These are phyloP conservation scores for Hypoxylon fuscum DNA, from an alignment of 495 filamentous ascomycete species.

Conservation along the genomic window DNA sequence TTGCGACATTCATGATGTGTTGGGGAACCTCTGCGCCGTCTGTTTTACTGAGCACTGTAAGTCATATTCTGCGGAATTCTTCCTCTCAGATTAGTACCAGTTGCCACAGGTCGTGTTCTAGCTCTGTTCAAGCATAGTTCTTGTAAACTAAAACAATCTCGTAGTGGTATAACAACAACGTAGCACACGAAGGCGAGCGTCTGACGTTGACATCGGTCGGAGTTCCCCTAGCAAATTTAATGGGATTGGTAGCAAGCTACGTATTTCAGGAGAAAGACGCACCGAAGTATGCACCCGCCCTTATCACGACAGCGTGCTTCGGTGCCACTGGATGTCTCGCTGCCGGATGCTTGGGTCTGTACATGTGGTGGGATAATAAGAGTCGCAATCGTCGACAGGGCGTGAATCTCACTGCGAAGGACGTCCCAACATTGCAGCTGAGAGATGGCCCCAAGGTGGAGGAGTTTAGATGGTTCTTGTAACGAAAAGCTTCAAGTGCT, in stretches of 20 bases:
- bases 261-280: conserved; percentile 76
- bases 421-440: conserved; percentile 73
- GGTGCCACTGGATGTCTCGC: conserved; percentile 70
- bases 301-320: conserved; percentile 77
- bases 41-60: conserved; percentile 59
- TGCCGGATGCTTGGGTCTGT: conserved; percentile 66
- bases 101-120: not conserved
- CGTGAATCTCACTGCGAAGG: conserved; percentile 65
- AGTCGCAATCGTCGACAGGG: conserved; percentile 69
- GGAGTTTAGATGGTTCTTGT: conserved; percentile 79
- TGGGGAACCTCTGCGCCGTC: conserved; percentile 72
- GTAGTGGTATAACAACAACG: conserved; percentile 81
- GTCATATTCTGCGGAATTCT: conserved; percentile 31
- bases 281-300: conserved; percentile 77
- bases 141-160: conserved; percentile 24
- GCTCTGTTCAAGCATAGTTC: not conserved
- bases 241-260: conserved; percentile 78
- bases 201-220: conserved; percentile 76
- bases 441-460: conserved; percentile 70
- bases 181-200: conserved; percentile 76
- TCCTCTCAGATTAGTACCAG: not conserved
- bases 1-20: conserved; percentile 84
- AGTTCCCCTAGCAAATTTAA: conserved; percentile 81
- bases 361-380: conserved; percentile 77
- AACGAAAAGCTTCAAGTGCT: too few relatives aligned